Evolutionary conservation across 768 basidiomycete genomes (phyloP), one percentile per base, ranked within the genome.

Genomic region (Russula sp.): DNA sequence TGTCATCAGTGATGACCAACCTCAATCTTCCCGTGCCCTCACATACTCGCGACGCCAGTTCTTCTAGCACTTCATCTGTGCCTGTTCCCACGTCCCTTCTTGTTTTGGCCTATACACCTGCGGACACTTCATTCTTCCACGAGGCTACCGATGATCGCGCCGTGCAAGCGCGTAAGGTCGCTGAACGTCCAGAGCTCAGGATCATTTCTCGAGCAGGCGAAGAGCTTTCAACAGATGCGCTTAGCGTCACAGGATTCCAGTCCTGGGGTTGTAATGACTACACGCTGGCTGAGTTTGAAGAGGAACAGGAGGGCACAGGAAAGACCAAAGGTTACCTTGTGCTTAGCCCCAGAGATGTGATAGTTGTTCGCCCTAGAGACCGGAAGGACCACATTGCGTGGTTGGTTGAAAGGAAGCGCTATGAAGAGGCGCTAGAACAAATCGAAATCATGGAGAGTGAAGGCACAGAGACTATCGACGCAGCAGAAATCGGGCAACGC

Each of bases 191-290:
- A 8, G 96, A 98, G 75, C 81, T 99, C 55, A 86, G 93, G 14
- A 90, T 99, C 69, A 89, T 99, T 67, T 90, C 92, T 1, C 87
- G 88, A 28, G 81, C 82, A 0, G 95, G 96, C 1, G 94, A 98
- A 71, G 94, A 97, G 73, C 79, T 93, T 2, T 83, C 91, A 0
- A 83, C 87, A 2, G 96, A 98, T 73, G 91, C 89, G 1, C 80
- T 98, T 52, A 83, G 82, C 50, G 81, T 99, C 46, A 77, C 84
- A 30, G 84, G 87, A 69, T 98, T 82, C 74, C 87, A 92, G 71
- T 77, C 82, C 10, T 97, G 90, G 84, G 86, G 88, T 5, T 98
- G 97, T 73, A 94, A 94, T 69, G 96, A 99, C 73, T 98, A 99
- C 71, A 75, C 82, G 10, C 78, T 97, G 16, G 83, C 83, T 7